Conservation (phyloP, 768 basidiomycete genomes). For the Leucocoprinus birnbaumii region DNA sequence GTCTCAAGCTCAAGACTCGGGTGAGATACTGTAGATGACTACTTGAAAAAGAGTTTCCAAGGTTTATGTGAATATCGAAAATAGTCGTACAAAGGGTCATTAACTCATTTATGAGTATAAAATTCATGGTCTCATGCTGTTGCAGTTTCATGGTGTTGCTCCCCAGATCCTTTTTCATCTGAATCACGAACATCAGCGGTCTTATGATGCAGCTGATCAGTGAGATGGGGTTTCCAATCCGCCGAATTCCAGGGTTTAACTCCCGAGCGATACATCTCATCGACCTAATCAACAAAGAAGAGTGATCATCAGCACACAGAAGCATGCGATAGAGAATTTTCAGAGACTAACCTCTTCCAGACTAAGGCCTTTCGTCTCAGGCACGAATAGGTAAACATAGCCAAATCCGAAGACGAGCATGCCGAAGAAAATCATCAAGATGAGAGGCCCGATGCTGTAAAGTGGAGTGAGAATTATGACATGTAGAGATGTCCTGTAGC, state of each 20-base stretch:
- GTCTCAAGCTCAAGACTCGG: too few species aligned
- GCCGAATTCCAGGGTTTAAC: slow-evolving; percentile 66
- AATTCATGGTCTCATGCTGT: neutral
- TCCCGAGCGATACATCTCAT: slow-evolving; percentile 70
- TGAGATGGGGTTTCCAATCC: slow-evolving; percentile 52
- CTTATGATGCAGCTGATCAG: slow-evolving; percentile 38
- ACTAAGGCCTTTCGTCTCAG: slow-evolving; percentile 78
- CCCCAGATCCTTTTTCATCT: slow-evolving; percentile 15
- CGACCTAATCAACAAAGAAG: slow-evolving; percentile 42
- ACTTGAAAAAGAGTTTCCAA: too few species aligned
- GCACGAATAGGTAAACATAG: slow-evolving; percentile 76
- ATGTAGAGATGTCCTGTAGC: neutral
- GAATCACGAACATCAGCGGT: slow-evolving; percentile 10
- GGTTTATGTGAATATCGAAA: too few species aligned
- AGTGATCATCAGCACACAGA: slow-evolving; percentile 1
- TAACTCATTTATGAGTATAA: too few species aligned
- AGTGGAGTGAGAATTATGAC: neutral
- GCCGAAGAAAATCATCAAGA: slow-evolving; percentile 75
- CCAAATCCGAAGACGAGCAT: slow-evolving; percentile 66
- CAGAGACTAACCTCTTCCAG: slow-evolving; percentile 58
- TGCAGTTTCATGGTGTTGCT: slow-evolving; percentile 1
- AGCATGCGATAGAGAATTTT: neutral
- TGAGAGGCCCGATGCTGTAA: slow-evolving; percentile 65
- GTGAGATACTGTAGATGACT: too few species aligned
- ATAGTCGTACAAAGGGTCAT: too few species aligned